Base-by-base conservation (phyloP, 495 filamentous ascomycete species). In the Stereocaulon alpinum region DNA sequence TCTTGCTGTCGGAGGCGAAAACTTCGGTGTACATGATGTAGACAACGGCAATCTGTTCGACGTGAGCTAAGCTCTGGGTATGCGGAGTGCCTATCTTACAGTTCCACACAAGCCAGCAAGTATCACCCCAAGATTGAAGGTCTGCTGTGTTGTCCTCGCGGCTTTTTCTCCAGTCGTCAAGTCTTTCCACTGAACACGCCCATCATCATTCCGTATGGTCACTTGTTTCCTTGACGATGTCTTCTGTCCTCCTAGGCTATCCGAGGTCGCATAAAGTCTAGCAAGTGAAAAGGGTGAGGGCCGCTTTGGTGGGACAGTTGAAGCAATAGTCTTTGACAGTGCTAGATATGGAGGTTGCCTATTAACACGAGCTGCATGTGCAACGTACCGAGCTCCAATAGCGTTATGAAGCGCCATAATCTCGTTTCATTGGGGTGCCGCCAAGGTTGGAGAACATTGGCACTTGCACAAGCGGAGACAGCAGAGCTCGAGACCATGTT, bases 1-100 rank as follows among this genome's bases (percentile, higher is more conserved):
- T 89, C 69, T 86, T 85, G 71, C 88, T 91, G 68, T 92, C 86
- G 3, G 87, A 82, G 14, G 88, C 86, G 69, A 97, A 86, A 20
- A 97, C 87, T 51, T 98, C 93, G 11, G 79, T 76, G 69, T 88
- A 97, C 34, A 98, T 79, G 40, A 95, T 72, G 60, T 85, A 87
- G 61, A 81, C 76, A 20, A 95, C 85, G 40, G 84, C 83, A 63
- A 85, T 84, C 89, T 91, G 68, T 44, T 52, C 24, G 2, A 5
- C 5, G 24, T 59, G 29, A 51, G 48, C 20, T 30, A 29, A 17
- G 1, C 6, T 6, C 18, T 30, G 27, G 58, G 14, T 0, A 30
- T 50, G 29, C 29, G n/a, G 18, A 20, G 61, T 60, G 56, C 4
- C 17, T 11, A 54, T 18, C 77, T 41, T 72, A 90, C 89, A 42